A percentile compares a stretch with the other conserved stretches of the same genome.
phyloP scores from a whole-genome alignment of 805 yeast species.

The Schizosaccharomyces pombe region ASM294v3 CU329670.1:5147001-5147500 shows the following conservation, averaged over 20 bases:
- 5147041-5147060: constrained; percentile 6
- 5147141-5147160: constrained; percentile 3
- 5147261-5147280: constrained; percentile 4
- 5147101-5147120: constrained; percentile 5
- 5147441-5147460: constrained; percentile 6
- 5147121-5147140: neutral
- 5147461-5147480: constrained; percentile 6
- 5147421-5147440: constrained; percentile 5
- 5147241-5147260: constrained; percentile 5
- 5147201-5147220: constrained; percentile 7
- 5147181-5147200: constrained; percentile 6
- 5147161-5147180: constrained; percentile 5
- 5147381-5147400: neutral
- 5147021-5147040: neutral
- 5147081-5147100: constrained; percentile 6
- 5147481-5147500: neutral
- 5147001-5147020: neutral
- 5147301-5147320: constrained; percentile 3
- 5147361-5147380: neutral
- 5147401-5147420: constrained; percentile 5
- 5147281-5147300: constrained; percentile 5
- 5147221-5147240: constrained; percentile 5
- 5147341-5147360: constrained; percentile 2
- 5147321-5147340: constrained; percentile 4
- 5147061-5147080: constrained; percentile 5